Conservation (phyloP, 2,329 filamentous ascomycete species). For the Aureobasidium musti region DNA sequence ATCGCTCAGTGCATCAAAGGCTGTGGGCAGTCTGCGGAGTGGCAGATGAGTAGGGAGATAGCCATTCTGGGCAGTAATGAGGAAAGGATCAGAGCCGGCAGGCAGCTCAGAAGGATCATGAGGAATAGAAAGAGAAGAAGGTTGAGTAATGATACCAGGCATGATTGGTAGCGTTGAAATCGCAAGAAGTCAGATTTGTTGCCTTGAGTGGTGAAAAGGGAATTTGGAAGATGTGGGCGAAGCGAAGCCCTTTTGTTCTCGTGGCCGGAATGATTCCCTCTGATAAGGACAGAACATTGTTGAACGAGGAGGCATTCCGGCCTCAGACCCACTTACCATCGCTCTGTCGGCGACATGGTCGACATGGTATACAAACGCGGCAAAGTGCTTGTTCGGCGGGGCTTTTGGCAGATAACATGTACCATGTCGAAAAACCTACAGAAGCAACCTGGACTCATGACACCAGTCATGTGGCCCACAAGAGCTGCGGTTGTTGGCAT, state of each 20-base stretch:
- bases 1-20: slow-evolving; percentile 71
- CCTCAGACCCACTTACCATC: slow-evolving; percentile 25
- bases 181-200: not conserved
- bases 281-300: not conserved
- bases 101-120: slow-evolving; percentile 60
- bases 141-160: slow-evolving; percentile 20
- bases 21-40: slow-evolving; percentile 61
- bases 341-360: not conserved
- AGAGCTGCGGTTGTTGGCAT: too few relatives aligned
- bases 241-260: not conserved
- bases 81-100: slow-evolving; percentile 64
- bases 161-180: slow-evolving; percentile 12
- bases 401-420: not conserved
- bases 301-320: slow-evolving; percentile 22
- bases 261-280: slow-evolving; percentile 5
- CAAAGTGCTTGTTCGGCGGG: not conserved
- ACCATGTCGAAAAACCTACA: not conserved
- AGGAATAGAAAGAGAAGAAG: slow-evolving; percentile 58
- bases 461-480: not conserved
- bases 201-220: slow-evolving; percentile 10
- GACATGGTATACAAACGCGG: not conserved
- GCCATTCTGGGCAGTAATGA: slow-evolving; percentile 73
- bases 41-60: slow-evolving; percentile 66
- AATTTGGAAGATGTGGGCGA: slow-evolving; percentile 10
- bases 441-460: not conserved